Percentiles rank a stretch among this genome's conserved stretches.
phyloP scores from a whole-genome alignment of 352 stramenopile species.

The Elongisporangium anandrum region DNA sequence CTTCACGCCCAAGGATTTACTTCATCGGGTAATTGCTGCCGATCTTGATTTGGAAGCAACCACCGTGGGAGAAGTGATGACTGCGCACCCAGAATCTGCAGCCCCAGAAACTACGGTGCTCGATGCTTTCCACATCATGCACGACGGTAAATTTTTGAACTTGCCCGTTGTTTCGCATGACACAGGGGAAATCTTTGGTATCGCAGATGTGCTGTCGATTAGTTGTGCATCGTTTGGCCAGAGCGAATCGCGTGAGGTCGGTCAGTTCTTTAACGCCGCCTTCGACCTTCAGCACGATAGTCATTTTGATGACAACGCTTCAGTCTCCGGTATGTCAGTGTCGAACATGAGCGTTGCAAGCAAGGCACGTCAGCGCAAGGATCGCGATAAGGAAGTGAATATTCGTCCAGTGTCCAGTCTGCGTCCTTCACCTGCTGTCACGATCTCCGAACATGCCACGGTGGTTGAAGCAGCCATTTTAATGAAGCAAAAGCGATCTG shows the following conservation, averaged over 20 bases:
- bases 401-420: slow-evolving; percentile 81
- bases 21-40: slow-evolving; percentile 93
- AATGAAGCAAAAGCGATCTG: slow-evolving; percentile 91
- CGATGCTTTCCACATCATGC: slow-evolving; percentile 98
- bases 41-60: slow-evolving; percentile 86
- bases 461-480: slow-evolving; percentile 87
- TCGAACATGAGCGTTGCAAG: slow-evolving; percentile 49
- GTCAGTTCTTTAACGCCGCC: slow-evolving; percentile 73
- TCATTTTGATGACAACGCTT: slow-evolving; percentile 43
- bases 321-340: slow-evolving; percentile 39
- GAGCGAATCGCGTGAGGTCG: slow-evolving; percentile 64
- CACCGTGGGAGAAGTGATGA: slow-evolving; percentile 93
- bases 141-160: slow-evolving; percentile 97
- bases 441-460: slow-evolving; percentile 61
- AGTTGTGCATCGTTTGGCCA: slow-evolving; percentile 69
- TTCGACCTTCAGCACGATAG: slow-evolving; percentile 70
- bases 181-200: slow-evolving; percentile 69
- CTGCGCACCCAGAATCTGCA: slow-evolving; percentile 93
- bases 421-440: slow-evolving; percentile 71
- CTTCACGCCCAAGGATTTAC: slow-evolving; percentile 97
- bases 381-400: slow-evolving; percentile 72
- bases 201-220: slow-evolving; percentile 81
- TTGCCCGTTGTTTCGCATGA: slow-evolving; percentile 90
- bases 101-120: slow-evolving; percentile 92
- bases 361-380: slow-evolving; percentile 65